Percentiles rank a stretch among this genome's conserved stretches.
These are phyloP conservation scores for Mortierella sp. DNA, from an alignment of 371 early-diverging fungal genomes.

Conservation along the genomic window DNA sequence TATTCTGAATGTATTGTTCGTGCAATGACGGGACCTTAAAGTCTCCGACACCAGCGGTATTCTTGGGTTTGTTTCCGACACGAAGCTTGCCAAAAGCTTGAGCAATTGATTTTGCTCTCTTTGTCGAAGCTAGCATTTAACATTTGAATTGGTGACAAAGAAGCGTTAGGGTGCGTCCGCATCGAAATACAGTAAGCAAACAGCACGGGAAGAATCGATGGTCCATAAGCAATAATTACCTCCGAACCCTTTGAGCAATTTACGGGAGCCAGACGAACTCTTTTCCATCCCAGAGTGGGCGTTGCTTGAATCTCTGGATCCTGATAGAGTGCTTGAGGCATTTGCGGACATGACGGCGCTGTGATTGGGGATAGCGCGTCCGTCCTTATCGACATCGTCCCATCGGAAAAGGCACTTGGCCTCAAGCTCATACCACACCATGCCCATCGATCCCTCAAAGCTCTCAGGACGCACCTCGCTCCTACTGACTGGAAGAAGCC, in stretches of 20 bases:
- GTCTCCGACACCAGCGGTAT: slow-evolving; percentile 20
- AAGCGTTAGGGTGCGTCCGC: neutral
- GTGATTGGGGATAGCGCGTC: slow-evolving; percentile 8
- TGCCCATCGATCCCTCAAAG: slow-evolving; percentile 56
- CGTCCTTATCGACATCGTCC: slow-evolving; percentile 44
- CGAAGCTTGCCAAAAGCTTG: slow-evolving; percentile 43
- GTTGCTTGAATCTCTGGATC: neutral
- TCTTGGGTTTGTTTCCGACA: slow-evolving; percentile 41
- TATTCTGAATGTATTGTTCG: slow-evolving; percentile 34
- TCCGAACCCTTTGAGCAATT: neutral
- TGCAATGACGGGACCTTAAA: slow-evolving; percentile 37
- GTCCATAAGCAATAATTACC: neutral
- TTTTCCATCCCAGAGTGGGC: neutral
- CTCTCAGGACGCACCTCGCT: slow-evolving; percentile 47
- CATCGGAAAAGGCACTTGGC: slow-evolving; percentile 55
- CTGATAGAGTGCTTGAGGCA: neutral
- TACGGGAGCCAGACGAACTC: neutral
- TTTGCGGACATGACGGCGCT: neutral
- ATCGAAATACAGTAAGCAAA: neutral
- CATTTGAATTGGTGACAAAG: neutral
- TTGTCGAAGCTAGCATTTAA: slow-evolving; percentile 17
- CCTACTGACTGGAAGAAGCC: slow-evolving; percentile 39
- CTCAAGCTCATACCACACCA: slow-evolving; percentile 54
- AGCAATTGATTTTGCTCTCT: slow-evolving; percentile 31
- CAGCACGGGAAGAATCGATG: neutral